phyloP scores from a whole-genome alignment of 2,329 filamentous ascomycete genomes.

The Penicillium sp. region DNA sequence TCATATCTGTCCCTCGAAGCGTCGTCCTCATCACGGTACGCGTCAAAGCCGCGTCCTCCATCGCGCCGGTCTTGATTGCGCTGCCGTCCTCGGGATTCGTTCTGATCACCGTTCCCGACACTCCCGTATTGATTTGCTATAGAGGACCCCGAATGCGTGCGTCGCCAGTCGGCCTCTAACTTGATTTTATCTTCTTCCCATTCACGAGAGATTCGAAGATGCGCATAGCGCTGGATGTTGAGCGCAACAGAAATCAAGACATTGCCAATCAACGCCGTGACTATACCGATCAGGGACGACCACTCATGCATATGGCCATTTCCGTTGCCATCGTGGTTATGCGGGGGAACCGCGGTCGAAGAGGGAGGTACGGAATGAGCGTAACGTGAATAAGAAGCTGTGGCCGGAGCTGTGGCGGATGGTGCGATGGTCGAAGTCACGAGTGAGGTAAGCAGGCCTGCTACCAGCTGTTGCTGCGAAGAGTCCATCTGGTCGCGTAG shows the following conservation, averaged over 20 bases:
- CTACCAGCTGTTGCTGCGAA: constrained; percentile 26
- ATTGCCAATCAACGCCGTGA: constrained; percentile 90
- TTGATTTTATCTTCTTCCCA: constrained; percentile 58
- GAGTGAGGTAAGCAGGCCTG: constrained; percentile 29
- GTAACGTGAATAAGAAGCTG: constrained; percentile 18
- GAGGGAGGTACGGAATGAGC: constrained; percentile 12
- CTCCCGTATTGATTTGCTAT: constrained; percentile 46
- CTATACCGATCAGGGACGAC: constrained; percentile 92
- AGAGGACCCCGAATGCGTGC: constrained; percentile 26
- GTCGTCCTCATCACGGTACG: constrained; percentile 35
- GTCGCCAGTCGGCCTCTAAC: constrained; percentile 55
- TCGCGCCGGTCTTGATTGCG: constrained; percentile 13
- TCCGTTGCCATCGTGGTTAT: constrained; percentile 20
- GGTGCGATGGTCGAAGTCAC: constrained; percentile 23
- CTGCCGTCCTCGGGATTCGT: constrained; percentile 11
- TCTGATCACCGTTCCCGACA: constrained; percentile 21
- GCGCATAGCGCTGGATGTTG: constrained; percentile 94
- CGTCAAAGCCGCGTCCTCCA: constrained; percentile 20
- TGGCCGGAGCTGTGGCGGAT: constrained; percentile 16
- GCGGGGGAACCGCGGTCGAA: constrained; percentile 13
- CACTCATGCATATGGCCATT: constrained; percentile 50
- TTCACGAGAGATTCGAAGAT: constrained; percentile 76
- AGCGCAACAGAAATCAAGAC: constrained; percentile 91
- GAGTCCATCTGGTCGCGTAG: constrained; percentile 24
- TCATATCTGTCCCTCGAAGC: constrained; percentile 23